These are phyloP conservation scores for Ramaria rubella DNA, from an alignment of 768 basidiomycete species.

Conservation along the genomic window DNA sequence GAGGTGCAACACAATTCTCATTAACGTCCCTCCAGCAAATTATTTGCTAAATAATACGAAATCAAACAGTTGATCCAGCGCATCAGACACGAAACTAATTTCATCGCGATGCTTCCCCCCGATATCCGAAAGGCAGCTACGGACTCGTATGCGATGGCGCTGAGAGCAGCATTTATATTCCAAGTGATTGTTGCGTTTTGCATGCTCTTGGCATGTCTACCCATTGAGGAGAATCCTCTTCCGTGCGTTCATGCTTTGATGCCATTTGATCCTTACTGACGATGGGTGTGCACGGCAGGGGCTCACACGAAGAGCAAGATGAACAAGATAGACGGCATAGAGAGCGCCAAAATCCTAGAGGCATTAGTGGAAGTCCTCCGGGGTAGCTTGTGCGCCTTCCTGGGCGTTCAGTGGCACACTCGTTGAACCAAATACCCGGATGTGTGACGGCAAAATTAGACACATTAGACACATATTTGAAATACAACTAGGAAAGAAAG, in stretches of 20 bases:
- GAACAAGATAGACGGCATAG: constrained; percentile 38
- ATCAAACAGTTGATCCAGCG: constrained; percentile 74
- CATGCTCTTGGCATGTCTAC: constrained; percentile 60
- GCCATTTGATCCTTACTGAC: background rate
- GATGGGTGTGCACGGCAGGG: constrained; percentile 32
- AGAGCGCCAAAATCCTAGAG: background rate
- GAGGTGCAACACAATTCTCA: too few relatives aligned
- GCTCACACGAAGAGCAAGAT: constrained; percentile 57
- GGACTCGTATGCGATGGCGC: constrained; percentile 70
- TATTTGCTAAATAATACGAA: too few relatives aligned
- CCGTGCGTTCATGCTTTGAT: constrained; percentile 31
- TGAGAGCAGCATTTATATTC: constrained; percentile 77
- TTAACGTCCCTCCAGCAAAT: too few relatives aligned
- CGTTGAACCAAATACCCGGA: too few relatives aligned
- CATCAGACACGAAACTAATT: constrained; percentile 58
- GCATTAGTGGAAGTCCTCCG: background rate
- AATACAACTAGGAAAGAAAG: too few relatives aligned
- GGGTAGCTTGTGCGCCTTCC: background rate
- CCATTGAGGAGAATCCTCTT: constrained; percentile 68
- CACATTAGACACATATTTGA: too few relatives aligned
- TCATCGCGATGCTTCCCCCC: constrained; percentile 61
- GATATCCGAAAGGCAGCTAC: constrained; percentile 53
- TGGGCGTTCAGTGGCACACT: too few relatives aligned
- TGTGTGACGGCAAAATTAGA: too few relatives aligned
- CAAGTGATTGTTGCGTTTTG: constrained; percentile 64